Conservation (phyloP, 176 grass and related monocot species). For the Stipa capillata region DNA sequence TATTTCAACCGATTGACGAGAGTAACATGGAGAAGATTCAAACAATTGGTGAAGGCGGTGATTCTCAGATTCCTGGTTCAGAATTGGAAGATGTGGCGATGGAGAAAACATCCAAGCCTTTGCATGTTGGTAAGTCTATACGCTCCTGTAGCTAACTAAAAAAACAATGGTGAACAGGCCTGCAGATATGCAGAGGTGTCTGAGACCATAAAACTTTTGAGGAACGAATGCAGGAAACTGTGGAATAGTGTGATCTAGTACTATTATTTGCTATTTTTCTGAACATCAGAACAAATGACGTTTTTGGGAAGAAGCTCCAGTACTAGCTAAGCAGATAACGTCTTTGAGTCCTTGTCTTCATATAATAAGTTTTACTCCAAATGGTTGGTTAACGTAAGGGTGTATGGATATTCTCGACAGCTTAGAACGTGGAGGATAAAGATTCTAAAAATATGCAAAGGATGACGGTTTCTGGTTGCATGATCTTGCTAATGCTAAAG, state of each 20-base stretch:
- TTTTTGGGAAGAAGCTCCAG: background rate
- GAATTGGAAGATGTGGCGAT: background rate
- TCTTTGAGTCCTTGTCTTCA: background rate
- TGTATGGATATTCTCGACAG: background rate
- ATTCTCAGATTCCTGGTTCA: conserved; percentile 8
- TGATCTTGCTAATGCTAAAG: conserved; percentile 26
- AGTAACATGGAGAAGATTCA: background rate
- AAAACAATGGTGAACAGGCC: conserved; percentile 8
- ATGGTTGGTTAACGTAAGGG: background rate
- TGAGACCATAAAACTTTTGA: background rate
- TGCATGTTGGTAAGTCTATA: conserved; percentile 35
- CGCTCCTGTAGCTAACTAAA: conserved; percentile 4
- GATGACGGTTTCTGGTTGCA: conserved; percentile 35
- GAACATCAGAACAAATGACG: background rate
- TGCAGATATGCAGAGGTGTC: background rate
- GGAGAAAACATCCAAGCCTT: conserved; percentile 5
- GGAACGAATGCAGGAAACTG: conserved; percentile 1
- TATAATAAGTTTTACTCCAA: background rate
- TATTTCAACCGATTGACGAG: background rate
- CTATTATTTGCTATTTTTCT: background rate
- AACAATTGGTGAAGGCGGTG: conserved; percentile 2
- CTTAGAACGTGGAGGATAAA: conserved; percentile 4
- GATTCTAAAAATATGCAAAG: conserved; percentile 7
- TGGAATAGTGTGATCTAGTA: background rate
- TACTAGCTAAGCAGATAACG: conserved; percentile 14